phyloP scores from a whole-genome alignment of 2,329 filamentous ascomycete species.

The Monosporascus sp. region DNA sequence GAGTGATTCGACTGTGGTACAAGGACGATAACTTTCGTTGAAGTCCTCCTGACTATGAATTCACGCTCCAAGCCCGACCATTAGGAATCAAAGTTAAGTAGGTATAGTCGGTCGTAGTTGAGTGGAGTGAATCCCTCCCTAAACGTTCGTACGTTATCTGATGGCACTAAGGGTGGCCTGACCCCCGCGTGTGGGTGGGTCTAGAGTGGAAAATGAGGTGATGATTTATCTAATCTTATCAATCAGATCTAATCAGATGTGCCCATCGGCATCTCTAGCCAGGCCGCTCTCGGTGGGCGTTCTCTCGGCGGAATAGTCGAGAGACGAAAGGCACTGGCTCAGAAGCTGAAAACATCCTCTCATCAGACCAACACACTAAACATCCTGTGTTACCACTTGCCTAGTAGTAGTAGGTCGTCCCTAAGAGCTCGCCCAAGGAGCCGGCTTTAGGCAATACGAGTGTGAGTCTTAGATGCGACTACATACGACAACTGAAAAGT shows the following conservation, averaged over 20 bases:
- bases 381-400: no score
- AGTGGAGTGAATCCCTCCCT: neutral
- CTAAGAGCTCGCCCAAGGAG: neutral
- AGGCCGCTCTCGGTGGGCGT: conserved; percentile 8
- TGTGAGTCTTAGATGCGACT: no score
- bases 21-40: no score
- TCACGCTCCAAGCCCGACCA: no score
- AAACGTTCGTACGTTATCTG: conserved; percentile 9
- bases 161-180: conserved; percentile 13
- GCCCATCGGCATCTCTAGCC: conserved; percentile 7
- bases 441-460: neutral
- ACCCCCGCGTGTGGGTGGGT: conserved; percentile 2
- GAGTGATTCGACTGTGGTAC: no score
- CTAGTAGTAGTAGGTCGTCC: no score
- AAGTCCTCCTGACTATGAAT: no score
- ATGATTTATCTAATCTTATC: conserved; percentile 17
- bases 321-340: neutral
- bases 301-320: neutral
- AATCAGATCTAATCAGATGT: conserved; percentile 17
- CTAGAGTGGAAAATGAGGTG: conserved; percentile 7
- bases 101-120: neutral
- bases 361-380: no score
- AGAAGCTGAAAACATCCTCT: no score
- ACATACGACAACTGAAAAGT: no score
- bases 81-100: neutral